Base-by-base conservation (phyloP, 805 yeast species). In the Tetrapisispora taiwanensis region DNA sequence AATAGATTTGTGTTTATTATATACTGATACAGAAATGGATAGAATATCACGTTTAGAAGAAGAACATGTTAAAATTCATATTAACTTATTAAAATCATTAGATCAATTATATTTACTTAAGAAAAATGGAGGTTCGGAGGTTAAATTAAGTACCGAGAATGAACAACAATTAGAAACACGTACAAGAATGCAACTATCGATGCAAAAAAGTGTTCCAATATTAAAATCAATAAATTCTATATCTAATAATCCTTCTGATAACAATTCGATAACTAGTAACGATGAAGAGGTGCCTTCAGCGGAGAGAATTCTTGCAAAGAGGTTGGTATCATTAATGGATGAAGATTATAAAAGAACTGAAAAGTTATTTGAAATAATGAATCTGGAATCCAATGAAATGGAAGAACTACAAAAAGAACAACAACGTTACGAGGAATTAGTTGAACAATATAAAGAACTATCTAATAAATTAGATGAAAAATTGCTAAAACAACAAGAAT, bases 11-110 rank as follows among this genome's bases (percentile, higher is more conserved):
- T n/a, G n/a, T n/a, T n/a, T n/a, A n/a, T n/a, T n/a, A n/a, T n/a
- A n/a, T n/a, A n/a, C n/a, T n/a, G 30, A 12, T 28, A 7, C 4
- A 13, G 13, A n/a, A 2, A 36, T 38, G 45, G 45, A 43, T 14
- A 27, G 34, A 28, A 32, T 43, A 10, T 33, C 26, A 3, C 24
- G n/a, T 10, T 46, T 58, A 17, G 65, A 60, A 42, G 48, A 52
- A 19, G 48, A 49, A 46, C 68, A 69, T 44, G 66, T 63, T 0
- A 43, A 50, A 24, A 48, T 63, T 0, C 66, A 70, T 45, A 47
- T 51, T n/a, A 57, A 62, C 18, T 49, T 70, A 13, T 46, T 68
- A 4, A 39, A 48, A 15, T 47, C 58, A 0, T 42, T 70, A 22
- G 74, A 71, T 44, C 49, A 55, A 15, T 48, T 71, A 8, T 56